Evolutionary conservation across 495 filamentous ascomycete species (phyloP), one percentile per base, ranked within the genome.

Genomic region (Aspergillus conjunctus): DNA sequence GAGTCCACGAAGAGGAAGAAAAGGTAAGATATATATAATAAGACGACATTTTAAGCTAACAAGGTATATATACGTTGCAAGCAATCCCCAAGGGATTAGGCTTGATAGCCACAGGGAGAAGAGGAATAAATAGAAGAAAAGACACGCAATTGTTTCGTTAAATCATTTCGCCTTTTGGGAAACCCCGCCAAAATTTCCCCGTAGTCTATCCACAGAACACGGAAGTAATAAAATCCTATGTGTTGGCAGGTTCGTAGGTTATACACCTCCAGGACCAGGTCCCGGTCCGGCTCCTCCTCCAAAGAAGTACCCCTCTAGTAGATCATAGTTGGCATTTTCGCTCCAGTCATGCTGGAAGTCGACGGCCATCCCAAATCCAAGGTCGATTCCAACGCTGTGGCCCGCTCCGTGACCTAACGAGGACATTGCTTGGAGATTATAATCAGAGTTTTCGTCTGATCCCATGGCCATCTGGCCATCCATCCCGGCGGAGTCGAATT

Each of bases 291-390:
- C 58, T 22, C 76, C 75, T 37, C 77, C 76, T 18, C 92, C 92
- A 77, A 97, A 97, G 78, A 93, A 97, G 71, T 93, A 96, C 0
- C 91, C 92, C 72, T 95, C 91, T 71, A 96, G 90, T 31, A 96
- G 73, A 81, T 96, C 91, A 65, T 93, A 83, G 57, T 88, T 88
- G 58, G 83, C 80, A 22, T 88, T 89, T 51, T 93, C 91, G 59
- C 83, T 87, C 76, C 89, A 92, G 71, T 93, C 90, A 73, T 93
- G 89, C 66, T 89, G 85, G 64, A 85, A 79, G 21, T 88, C 89
- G 44, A 89, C 83, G 62, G 86, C 88, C 63, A 91, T 79, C 20
- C 89, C 88, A 64, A 92, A 89, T 0, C 89, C 90, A 49, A 93
- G 76, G 62, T 91, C 87, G 72, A 91, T 83, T 31, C 82, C 77